Percentiles rank a stretch among this genome's conserved stretches.
These are phyloP conservation scores for Epichloe gansuensis DNA, from an alignment of 2,329 filamentous ascomycete species.

Conservation along the genomic window DNA sequence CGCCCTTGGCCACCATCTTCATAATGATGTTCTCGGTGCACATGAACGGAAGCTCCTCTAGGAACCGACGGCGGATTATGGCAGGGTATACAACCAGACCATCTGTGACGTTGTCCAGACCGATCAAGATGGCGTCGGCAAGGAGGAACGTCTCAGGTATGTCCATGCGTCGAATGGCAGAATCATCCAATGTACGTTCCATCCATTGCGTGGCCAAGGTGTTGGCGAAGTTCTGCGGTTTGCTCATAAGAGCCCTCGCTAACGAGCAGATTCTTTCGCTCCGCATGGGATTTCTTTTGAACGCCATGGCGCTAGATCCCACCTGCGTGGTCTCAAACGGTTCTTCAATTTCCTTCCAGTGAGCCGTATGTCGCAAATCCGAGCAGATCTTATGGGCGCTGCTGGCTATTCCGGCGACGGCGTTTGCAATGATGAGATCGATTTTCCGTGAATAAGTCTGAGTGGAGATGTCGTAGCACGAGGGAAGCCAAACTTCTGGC, in stretches of 20 bases:
- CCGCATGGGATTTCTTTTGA: slow-evolving; percentile 11
- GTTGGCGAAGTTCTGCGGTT: slow-evolving; percentile 20
- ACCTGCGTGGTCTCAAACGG: slow-evolving; percentile 74
- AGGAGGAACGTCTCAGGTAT: slow-evolving; percentile 57
- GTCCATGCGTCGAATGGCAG: slow-evolving; percentile 51
- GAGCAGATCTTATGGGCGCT: slow-evolving; percentile 58
- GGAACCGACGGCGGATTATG: slow-evolving; percentile 54
- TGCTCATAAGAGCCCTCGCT: slow-evolving; percentile 30
- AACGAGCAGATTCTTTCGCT: slow-evolving; percentile 9
- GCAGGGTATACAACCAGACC: slow-evolving; percentile 71
- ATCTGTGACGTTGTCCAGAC: slow-evolving; percentile 53
- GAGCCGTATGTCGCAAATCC: slow-evolving; percentile 50
- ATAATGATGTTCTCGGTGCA: slow-evolving; percentile 59
- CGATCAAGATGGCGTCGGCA: slow-evolving; percentile 55
- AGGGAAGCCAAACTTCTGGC: slow-evolving; percentile 41
- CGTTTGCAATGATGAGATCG: slow-evolving; percentile 69
- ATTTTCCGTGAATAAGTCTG: slow-evolving; percentile 63
- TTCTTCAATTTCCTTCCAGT: slow-evolving; percentile 78
- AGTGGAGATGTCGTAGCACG: slow-evolving; percentile 45
- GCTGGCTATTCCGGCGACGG: slow-evolving; percentile 67
- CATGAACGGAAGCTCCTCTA: slow-evolving; percentile 80
- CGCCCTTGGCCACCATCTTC: slow-evolving; percentile 59
- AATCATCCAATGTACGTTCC: slow-evolving; percentile 68
- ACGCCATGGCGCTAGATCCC: slow-evolving; percentile 36
- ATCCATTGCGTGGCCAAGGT: slow-evolving; percentile 29